Base-by-base conservation (phyloP, 768 basidiomycete genomes). In the Termitomyces titanicus region DNA sequence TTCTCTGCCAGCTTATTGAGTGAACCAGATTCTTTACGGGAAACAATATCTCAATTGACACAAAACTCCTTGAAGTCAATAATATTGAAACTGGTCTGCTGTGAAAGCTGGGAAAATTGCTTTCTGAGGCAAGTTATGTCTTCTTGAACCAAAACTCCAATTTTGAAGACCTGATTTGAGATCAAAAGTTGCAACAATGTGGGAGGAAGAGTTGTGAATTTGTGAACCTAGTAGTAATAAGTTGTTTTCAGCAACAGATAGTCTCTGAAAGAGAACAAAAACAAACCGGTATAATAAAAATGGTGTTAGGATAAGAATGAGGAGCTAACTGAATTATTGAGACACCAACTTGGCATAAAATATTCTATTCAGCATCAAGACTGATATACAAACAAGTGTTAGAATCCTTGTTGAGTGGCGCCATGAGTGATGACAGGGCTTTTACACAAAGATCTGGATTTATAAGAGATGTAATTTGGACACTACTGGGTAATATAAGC, bases 11-110 rank as follows among this genome's bases (percentile, higher is more conserved):
- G 39, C 13, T n/a, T 34, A 25, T 48, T 47, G 8, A 55, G 35
- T 12, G 27, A 29, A 3, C 37, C 54, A 20, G 54, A 27, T 7
- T 48, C 54, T 18, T 42, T 39, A 12, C 45, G 34, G 13, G 9
- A 13, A 25, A 55, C 27, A 20, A 55, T 31, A 1, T 46, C 47
- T 13, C 25, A 17, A 3, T 49, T 5, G n/a, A 55, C 33, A 35
- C 54, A 55, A 31, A 47, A 55, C 29, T 49, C 29, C 47, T 55
- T 55, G 11, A 55, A 38, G 38, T 55, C 38, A 43, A 55, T 55
- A 2, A 43, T 43, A 49, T n/a, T 55, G 17, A 55, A 55, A 12
- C 24, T 34, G 15, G 13, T 22, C 18, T 55, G 46, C 40, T 40
- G 27, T 4, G 35, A 17, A 17, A 55, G 47, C 27, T 55, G 46